Evolutionary conservation across 192 early-diverging fungal genomes (phyloP), one percentile per base, ranked within the genome.

Genomic region (Gaertneriomyces semiglobifer): DNA sequence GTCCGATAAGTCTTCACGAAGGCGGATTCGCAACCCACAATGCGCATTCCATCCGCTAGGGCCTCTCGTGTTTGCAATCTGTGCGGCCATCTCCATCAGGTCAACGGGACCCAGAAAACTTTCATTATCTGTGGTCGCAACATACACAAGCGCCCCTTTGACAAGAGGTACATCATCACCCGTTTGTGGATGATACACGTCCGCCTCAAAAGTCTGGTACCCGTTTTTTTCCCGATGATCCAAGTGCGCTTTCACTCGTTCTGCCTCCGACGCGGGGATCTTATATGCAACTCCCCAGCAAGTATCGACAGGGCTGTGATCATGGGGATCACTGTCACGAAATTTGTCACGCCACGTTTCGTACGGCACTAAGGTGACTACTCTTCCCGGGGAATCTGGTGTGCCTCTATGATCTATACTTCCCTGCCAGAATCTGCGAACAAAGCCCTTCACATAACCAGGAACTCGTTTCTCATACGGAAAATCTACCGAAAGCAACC

Each of bases 171-270:
- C 39, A 11, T 39, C 11, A 19, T 40, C 45, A 14, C 12, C 52
- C 12, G 42, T 50, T 45, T 62, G 25, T 7, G 73, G 72, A 14
- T 77, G 72, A 72, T 73, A 90, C 10, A 93, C 85, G 25, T 88
- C 80, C 85, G 44, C 78, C 72, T 40, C 87, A 84, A 14, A 81
- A 76, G 4, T 84, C 75, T 59, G 51, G 63, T 97, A 97, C 4
- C 94, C 94, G 66, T 92, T 90, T 81, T 92, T 94, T 80, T 97
- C 94, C 38, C 94, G 79, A 70, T 90, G 85, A 60, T 94, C 92
- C 53, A 97, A 70, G 50, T 94, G 90, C 18, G 76, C 78, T 41
- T 80, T 78, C 6, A 93, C 92, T 14, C 74, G 69, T 60, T 78
- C 80, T 18, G 88, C 88, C 53, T 89, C 81, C 38, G 74, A 77